Percentiles rank a stretch among this genome's conserved stretches.
Evolutionary conservation across 768 basidiomycete genomes (phyloP).

Genomic region (Macrolepiota dolichaula): DNA sequence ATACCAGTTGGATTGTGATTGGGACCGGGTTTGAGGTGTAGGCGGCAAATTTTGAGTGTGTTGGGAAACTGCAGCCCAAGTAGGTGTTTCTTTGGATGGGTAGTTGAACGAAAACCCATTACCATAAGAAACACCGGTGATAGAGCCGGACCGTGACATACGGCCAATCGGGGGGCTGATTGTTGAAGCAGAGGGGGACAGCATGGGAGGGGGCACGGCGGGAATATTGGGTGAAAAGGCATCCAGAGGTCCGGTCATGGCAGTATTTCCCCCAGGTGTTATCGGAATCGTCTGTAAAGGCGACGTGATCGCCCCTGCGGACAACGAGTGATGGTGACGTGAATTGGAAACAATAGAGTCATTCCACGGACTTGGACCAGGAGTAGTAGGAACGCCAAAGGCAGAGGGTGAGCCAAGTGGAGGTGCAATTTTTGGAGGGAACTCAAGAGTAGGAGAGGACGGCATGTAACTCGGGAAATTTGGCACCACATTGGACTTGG

Average conservation of each 20-base stretch:
- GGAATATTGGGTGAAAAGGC: not conserved
- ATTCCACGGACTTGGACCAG: constrained; percentile 34
- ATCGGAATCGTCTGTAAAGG: constrained; percentile 17
- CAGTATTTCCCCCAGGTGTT: not conserved
- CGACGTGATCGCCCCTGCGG: constrained; percentile 31
- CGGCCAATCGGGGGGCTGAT: constrained; percentile 43
- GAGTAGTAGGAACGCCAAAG: constrained; percentile 9
- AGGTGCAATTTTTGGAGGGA: constrained; percentile 15
- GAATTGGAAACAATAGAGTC: constrained; percentile 31
- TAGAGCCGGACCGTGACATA: constrained; percentile 56
- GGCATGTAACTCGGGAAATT: constrained; percentile 22
- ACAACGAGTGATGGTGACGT: constrained; percentile 41
- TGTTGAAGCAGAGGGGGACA: constrained; percentile 21
- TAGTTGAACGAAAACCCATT: constrained; percentile 31
- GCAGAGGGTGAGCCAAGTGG: constrained; percentile 17
- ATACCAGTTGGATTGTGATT: constrained; percentile 15
- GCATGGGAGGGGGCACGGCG: constrained; percentile 16
- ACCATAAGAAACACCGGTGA: constrained; percentile 39
- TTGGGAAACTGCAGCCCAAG: constrained; percentile 20
- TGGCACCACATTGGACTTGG: constrained; percentile 21
- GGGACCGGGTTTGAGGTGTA: constrained; percentile 8
- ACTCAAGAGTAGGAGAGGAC: constrained; percentile 19
- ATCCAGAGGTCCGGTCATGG: not conserved
- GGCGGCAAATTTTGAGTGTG: constrained; percentile 5
- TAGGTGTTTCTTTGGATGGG: constrained; percentile 27